Percentiles rank a stretch among this genome's conserved stretches.
Conservation (phyloP, 106 monocot species). For the Dactylorhiza incarnata region DNA sequence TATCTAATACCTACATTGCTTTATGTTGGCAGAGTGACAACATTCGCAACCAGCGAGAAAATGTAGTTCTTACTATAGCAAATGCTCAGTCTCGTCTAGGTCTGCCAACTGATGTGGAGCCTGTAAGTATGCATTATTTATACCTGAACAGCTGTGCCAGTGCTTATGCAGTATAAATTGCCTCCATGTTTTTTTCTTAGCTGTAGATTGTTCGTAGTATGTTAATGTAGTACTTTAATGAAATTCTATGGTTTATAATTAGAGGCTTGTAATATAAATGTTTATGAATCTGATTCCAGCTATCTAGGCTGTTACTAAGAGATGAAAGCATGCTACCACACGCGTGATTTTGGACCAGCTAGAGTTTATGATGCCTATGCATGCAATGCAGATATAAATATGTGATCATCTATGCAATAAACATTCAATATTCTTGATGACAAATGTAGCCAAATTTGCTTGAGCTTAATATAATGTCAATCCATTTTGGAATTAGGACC, state of each 20-base stretch:
- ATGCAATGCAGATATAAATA: too few relatives aligned
- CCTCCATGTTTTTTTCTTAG: constrained; percentile 3
- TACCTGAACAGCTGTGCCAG: background rate
- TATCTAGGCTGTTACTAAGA: background rate
- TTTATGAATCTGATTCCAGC: background rate
- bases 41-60: constrained; percentile 86
- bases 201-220: background rate
- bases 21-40: constrained; percentile 72
- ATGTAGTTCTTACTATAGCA: constrained; percentile 78
- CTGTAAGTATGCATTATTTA: constrained; percentile 40
- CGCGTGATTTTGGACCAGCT: too few relatives aligned
- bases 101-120: constrained; percentile 52
- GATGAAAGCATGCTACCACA: too few relatives aligned
- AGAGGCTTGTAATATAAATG: too few relatives aligned
- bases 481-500: background rate
- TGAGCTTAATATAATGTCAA: too few relatives aligned
- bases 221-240: background rate
- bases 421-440: too few relatives aligned
- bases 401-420: too few relatives aligned
- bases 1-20: constrained; percentile 13
- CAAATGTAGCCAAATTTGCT: too few relatives aligned
- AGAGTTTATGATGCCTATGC: too few relatives aligned
- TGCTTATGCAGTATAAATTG: background rate
- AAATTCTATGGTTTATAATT: background rate
- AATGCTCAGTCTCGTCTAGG: constrained; percentile 91